Base-by-base conservation (phyloP, 1,139 yeast species). In the Ogataea hybrid region DNA sequence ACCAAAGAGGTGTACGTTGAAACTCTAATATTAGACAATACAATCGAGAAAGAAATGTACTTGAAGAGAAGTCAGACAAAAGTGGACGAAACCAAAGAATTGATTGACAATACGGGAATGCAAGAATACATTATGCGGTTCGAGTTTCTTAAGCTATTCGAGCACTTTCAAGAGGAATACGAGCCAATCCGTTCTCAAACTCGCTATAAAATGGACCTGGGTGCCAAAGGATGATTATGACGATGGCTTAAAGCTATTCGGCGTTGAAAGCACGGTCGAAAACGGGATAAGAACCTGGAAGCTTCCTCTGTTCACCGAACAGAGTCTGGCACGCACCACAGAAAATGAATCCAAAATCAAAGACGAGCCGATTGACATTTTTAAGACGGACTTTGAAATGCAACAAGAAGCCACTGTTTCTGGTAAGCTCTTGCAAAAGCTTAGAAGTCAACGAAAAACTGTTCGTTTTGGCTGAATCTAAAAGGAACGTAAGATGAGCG, bases 41-140 rank as follows among this genome's bases (percentile, higher is more conserved):
- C 88, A 0, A 63, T 82, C 40, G 89, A 82, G 51, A 85, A 81
- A 56, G 83, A 79, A 48, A 79, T 82, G 65, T 79, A 79, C 58
- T 69, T 64, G 35, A 66, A 64, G 47, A 43, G 65, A 38, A 50
- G 74, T 28, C 36, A 35, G 21, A 43, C 41, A n/a, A 37, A 41
- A 11, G 47, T 45, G 6, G 42, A 43, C 7, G 61, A 58, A 11
- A 59, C 54, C 22, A 59, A 56, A 12, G 63, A 62, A 14, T 35
- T 62, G 39, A 75, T 75, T 37, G 85, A 80, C 53, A 81, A 80
- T 62, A 54, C 62, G 0, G 79, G 77, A 6, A 79, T 80, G 69
- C 79, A 75, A 50, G 69, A 77, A n/a, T 79, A 68, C 46, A 70
- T 80, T 14, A 62, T 76, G 48, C 61, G 64, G 44, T 79, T 77